Percentiles rank a stretch among this genome's conserved stretches.
These are phyloP conservation scores for Verticillium longisporum DNA, from an alignment of 2,329 filamentous ascomycete species.

Conservation along the genomic window DNA sequence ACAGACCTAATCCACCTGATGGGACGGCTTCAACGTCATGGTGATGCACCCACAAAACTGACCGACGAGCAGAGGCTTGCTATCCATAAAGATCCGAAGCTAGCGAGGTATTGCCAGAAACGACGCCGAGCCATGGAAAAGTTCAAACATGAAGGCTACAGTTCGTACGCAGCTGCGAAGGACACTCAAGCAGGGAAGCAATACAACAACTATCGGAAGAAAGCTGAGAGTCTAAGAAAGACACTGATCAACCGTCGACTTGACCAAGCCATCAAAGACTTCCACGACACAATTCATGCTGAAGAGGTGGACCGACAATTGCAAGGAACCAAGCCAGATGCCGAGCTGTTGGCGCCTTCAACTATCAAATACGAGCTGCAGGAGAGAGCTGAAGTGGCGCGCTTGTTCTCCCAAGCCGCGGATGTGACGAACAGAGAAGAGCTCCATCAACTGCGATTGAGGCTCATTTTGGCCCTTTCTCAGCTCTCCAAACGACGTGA, in stretches of 20 bases:
- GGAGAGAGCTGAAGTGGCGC: conserved; percentile 13
- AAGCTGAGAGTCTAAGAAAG: conserved; percentile 12
- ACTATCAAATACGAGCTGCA: conserved; percentile 15
- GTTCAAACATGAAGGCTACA: conserved; percentile 10
- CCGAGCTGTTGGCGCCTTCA: conserved; percentile 11
- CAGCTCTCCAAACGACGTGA: conserved; percentile 12
- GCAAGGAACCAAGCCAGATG: conserved; percentile 10
- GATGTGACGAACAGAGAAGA: conserved; percentile 11
- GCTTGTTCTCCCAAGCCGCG: conserved; percentile 13
- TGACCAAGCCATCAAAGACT: conserved; percentile 12
- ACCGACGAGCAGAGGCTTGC: conserved; percentile 11
- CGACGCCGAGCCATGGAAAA: conserved; percentile 1
- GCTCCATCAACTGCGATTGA: conserved; percentile 11
- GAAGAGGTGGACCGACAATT: conserved; percentile 14
- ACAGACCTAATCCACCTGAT: conserved; percentile 6
- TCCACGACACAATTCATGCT: conserved; percentile 13
- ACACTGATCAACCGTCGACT: conserved; percentile 10
- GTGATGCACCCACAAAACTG: conserved; percentile 6
- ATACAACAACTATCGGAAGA: conserved; percentile 10
- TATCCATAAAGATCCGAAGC: conserved; percentile 6
- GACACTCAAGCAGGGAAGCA: conserved; percentile 5
- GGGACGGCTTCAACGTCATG: conserved; percentile 2
- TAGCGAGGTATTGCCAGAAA: conserved; percentile 6
- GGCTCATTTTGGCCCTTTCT: conserved; percentile 11
- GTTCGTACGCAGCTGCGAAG: conserved; percentile 12